Evolutionary conservation across 2,329 filamentous ascomycete species (phyloP).

Genomic region (Madurella mycetomatis): DNA sequence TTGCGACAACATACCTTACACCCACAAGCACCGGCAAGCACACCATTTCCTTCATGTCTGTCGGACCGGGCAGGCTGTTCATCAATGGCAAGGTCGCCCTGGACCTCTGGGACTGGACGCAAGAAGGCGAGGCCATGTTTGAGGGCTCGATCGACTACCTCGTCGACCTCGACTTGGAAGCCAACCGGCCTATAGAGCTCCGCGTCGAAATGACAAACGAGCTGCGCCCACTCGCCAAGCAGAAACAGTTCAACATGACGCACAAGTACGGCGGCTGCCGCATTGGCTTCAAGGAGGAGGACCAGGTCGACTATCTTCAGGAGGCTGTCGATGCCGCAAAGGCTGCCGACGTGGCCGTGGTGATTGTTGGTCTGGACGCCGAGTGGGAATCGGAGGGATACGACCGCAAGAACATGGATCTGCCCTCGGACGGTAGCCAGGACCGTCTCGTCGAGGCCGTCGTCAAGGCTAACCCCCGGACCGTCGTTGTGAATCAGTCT

Average conservation of each 20-base stretch:
- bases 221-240: constrained; percentile 56
- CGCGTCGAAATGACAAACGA: constrained; percentile 64
- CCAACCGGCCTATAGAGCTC: constrained; percentile 56
- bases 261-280: constrained; percentile 68
- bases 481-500: constrained; percentile 65
- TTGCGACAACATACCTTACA: constrained; percentile 57
- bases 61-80: constrained; percentile 59
- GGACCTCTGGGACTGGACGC: constrained; percentile 66
- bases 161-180: constrained; percentile 56
- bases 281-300: constrained; percentile 66
- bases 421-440: constrained; percentile 53
- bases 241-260: constrained; percentile 52
- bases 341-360: constrained; percentile 61
- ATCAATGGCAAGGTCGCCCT: constrained; percentile 56
- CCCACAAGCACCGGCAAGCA: constrained; percentile 57
- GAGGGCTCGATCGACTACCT: constrained; percentile 62
- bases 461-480: constrained; percentile 57
- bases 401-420: constrained; percentile 58
- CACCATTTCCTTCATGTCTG: constrained; percentile 63
- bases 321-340: constrained; percentile 60
- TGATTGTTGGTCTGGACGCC: constrained; percentile 65
- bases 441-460: constrained; percentile 62
- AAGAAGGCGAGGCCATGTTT: constrained; percentile 67
- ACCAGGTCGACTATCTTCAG: constrained; percentile 57
- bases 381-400: constrained; percentile 76